Evolutionary conservation across 2,329 filamentous ascomycete genomes (phyloP), one percentile per base, ranked within the genome.

Genomic region (Cladobotryum mycophilum): DNA sequence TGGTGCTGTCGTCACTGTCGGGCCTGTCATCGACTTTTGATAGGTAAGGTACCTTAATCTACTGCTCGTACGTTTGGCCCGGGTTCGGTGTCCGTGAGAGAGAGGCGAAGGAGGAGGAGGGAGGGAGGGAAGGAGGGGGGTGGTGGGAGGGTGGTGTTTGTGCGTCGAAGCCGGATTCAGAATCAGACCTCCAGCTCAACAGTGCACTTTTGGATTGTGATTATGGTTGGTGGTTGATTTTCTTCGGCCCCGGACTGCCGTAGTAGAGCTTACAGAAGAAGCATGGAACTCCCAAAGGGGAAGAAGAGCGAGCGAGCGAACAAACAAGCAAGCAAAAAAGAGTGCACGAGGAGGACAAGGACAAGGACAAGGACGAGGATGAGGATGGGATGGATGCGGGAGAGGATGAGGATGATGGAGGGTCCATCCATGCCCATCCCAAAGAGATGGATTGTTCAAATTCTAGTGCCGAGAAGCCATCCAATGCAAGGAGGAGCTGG

Each of bases 81-180:
- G 38, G 25, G 25, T 11, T 44, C 44, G 49, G 44, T 9, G 48
- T 51, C 38, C 46, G 49, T 51, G 49, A 30, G 25, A 30, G 22
- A 25, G 25, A 30, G 25, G 25, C 25, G 25, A 30, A 30, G 25
- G 25, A 30, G 49, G 47, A 45, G 46, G 47, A 45, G 37, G 47
- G 38, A 43, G 47, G 44, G 47, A 45, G 46, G 47, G 40, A 43
- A 41, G 38, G 44, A 44, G 44, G 49, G 44, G 49, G 34, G 49
- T 47, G 17, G 22, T 20, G 22, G 20, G 20, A 25, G 22, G 41
- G 36, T 42, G 41, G 36, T 43, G 44, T 43, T 44, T 40, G 49
- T 41, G 48, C 42, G 35, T 40, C 15, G 20, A 38, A 20, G 18
- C 12, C 34, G 35, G 17, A 49, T 25, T 35, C 33, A 33, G n/a